A percentile compares a stretch with the other conserved stretches of the same genome.
Conservation (phyloP, 2,329 filamentous ascomycete species). For the Scytalidium lignicola region DNA sequence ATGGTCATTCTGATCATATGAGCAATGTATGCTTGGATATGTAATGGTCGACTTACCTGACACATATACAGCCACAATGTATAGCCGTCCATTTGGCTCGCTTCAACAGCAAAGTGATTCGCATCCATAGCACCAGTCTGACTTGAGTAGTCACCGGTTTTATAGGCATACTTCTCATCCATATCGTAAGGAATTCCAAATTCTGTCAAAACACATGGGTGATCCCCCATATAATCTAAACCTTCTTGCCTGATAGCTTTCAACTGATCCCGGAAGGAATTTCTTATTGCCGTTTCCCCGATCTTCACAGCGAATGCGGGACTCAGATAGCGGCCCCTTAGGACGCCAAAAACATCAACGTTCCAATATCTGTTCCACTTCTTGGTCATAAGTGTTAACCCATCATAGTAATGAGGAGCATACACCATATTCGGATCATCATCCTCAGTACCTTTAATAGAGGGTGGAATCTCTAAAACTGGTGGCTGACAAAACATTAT, state of each 20-base stretch:
- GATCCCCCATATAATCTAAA: slow-evolving; percentile 78
- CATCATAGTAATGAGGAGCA: slow-evolving; percentile 94
- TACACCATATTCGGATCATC: slow-evolving; percentile 90
- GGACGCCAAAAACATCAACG: slow-evolving; percentile 86
- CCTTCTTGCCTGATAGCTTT: slow-evolving; percentile 80
- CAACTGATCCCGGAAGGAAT: slow-evolving; percentile 86
- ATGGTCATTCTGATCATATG: slow-evolving; percentile 65
- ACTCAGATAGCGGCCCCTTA: slow-evolving; percentile 81
- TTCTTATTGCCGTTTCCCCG: slow-evolving; percentile 88
- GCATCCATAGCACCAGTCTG: slow-evolving; percentile 92
- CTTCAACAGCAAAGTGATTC: slow-evolving; percentile 90
- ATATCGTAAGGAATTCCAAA: slow-evolving; percentile 99
- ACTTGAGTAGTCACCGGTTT: slow-evolving; percentile 89
- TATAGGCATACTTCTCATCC: slow-evolving; percentile 94
- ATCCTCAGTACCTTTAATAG: slow-evolving; percentile 79
- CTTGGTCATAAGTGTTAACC: slow-evolving; percentile 93
- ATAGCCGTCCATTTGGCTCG: slow-evolving; percentile 76
- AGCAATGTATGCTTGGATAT: slow-evolving; percentile 11
- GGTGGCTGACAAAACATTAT: slow-evolving; percentile 91
- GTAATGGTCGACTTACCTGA: slow-evolving; percentile 43
- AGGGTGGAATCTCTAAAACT: slow-evolving; percentile 84
- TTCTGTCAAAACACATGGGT: slow-evolving; percentile 86
- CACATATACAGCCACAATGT: slow-evolving; percentile 84
- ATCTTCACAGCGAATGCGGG: slow-evolving; percentile 91
- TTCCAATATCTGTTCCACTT: slow-evolving; percentile 99